Conservation (phyloP, 306 rosid genomes). For the Benincasa hispida region DNA sequence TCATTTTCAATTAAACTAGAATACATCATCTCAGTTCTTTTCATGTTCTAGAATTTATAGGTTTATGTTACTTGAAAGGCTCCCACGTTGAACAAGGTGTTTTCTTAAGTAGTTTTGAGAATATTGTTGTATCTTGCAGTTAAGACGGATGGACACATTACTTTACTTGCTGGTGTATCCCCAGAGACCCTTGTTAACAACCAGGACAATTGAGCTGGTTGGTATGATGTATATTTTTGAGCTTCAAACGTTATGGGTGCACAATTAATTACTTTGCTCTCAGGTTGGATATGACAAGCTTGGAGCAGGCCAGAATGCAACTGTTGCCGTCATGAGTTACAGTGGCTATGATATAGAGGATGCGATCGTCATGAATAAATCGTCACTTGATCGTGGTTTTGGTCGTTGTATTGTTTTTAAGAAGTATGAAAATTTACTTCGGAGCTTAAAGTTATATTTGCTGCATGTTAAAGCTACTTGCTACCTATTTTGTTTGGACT, state of each 20-base stretch:
- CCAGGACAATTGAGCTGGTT: constrained; percentile 89
- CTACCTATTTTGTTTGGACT: not conserved
- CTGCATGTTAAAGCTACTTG: not conserved
- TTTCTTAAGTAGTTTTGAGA: not conserved
- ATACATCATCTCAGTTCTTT: not conserved
- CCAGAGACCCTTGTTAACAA: constrained; percentile 83
- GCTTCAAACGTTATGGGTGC: not conserved
- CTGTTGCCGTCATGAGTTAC: constrained; percentile 97
- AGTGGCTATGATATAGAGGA: constrained; percentile 99
- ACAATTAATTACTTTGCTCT: constrained; percentile 15
- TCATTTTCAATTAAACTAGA: not conserved
- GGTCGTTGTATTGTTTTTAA: constrained; percentile 96
- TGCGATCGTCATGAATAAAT: constrained; percentile 95
- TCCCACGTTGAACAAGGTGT: not conserved
- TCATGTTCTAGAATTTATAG: not conserved
- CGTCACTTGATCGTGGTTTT: constrained; percentile 97
- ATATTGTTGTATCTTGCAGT: constrained; percentile 29
- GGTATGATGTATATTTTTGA: constrained; percentile 20
- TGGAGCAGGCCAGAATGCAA: constrained; percentile 98
- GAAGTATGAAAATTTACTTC: constrained; percentile 24
- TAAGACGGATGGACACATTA: constrained; percentile 62
- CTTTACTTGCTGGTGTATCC: constrained; percentile 92
- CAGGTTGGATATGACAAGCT: constrained; percentile 97
- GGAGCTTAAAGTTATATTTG: constrained; percentile 14
- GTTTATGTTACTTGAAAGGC: not conserved